Conservation (phyloP, 441 rosid genomes). For the Daphne laureola region DNA sequence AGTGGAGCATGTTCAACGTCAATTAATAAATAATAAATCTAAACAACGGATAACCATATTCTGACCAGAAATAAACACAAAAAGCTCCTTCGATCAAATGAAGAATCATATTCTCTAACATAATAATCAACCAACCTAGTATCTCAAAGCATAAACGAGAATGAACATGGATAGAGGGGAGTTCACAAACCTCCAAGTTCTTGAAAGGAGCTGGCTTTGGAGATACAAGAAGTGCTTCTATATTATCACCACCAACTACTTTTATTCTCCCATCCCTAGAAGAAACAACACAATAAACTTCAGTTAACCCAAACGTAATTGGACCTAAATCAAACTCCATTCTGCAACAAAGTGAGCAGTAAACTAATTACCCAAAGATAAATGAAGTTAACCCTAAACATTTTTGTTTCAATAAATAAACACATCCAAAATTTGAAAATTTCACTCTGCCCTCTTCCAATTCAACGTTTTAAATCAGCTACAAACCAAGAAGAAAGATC, state of each 20-base stretch:
- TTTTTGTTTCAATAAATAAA: slow-evolving; percentile 2
- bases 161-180: background rate
- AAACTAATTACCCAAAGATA: background rate
- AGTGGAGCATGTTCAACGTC: background rate
- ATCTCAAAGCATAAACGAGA: no score
- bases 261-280: slow-evolving; percentile 67
- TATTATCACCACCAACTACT: slow-evolving; percentile 52
- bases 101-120: no score
- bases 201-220: slow-evolving; percentile 49
- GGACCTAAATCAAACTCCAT: background rate
- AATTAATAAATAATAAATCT: background rate
- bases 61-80: background rate
- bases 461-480: background rate
- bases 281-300: background rate
- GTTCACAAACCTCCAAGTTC: slow-evolving; percentile 45
- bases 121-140: no score
- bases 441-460: background rate
- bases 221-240: slow-evolving; percentile 59
- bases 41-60: background rate
- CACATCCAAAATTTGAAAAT: background rate
- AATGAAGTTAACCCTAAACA: no score
- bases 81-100: background rate
- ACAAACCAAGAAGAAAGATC: slow-evolving; percentile 1
- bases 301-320: background rate
- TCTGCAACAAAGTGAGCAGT: background rate